A percentile compares a stretch with the other conserved stretches of the same genome.
Conservation (phyloP, 352 stramenopile genomes). For the Thraustochytrium sp. region DNA sequence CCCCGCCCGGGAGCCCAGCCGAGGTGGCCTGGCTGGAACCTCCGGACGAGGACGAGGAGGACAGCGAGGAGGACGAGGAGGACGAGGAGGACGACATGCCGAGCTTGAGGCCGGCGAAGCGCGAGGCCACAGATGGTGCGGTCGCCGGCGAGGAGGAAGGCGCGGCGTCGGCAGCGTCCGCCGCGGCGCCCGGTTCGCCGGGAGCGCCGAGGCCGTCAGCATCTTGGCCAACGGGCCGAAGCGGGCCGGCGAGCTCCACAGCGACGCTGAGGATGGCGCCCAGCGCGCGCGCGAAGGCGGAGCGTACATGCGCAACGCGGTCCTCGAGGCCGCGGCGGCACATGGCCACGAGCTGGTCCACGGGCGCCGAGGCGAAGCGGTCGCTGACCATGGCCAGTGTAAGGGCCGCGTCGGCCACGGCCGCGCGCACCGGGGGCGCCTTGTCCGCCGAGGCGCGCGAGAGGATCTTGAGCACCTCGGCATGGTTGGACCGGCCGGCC, state of each 20-base stretch:
- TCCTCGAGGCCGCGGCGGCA: not conserved
- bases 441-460: not conserved
- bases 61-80: no score
- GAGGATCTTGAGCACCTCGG: not conserved
- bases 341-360: not conserved
- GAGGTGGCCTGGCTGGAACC: no score
- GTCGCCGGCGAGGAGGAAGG: not conserved
- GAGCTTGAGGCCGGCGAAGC: not conserved
- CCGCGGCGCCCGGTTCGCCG: not conserved
- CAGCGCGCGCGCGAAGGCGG: not conserved
- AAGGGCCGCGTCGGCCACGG: not conserved
- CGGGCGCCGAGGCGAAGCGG: not conserved
- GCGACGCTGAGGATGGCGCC: not conserved
- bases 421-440: not conserved
- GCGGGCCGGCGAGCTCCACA: not conserved
- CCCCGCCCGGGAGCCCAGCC: no score
- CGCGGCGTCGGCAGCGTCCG: not conserved
- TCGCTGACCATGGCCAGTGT: not conserved
- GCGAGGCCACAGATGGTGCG: not conserved
- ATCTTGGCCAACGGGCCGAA: not conserved
- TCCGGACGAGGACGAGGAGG: no score
- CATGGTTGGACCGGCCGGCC: conserved; percentile 11
- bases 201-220: not conserved
- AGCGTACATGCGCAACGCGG: not conserved
- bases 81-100: no score